Percentiles rank a stretch among this genome's conserved stretches.
Evolutionary conservation across 1,139 yeast genomes (phyloP).

Genomic region (Yamadazyma taylorii): DNA sequence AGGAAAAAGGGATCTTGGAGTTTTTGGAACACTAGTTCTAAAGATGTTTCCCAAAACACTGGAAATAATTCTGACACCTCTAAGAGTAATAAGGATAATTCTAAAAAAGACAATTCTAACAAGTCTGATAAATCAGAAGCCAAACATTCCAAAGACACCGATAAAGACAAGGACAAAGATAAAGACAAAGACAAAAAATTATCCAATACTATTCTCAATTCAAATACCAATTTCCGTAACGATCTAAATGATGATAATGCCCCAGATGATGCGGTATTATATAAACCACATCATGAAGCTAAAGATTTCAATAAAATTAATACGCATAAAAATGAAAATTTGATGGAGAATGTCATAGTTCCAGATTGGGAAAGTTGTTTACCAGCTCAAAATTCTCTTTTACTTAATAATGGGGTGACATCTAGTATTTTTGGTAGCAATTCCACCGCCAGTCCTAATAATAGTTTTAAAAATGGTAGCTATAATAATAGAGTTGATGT

Average conservation of each 20-base stretch:
- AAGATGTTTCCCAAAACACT: conserved; percentile 1
- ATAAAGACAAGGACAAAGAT: conserved; percentile 13
- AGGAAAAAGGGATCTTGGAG: conserved; percentile 27
- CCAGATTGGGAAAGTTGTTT: conserved; percentile 46
- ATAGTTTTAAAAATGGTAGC: conserved; percentile 4
- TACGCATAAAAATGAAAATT: conserved; percentile 47
- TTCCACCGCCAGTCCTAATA: conserved; percentile 27
- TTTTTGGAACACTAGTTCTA: conserved; percentile 29
- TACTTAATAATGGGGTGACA: conserved; percentile 27
- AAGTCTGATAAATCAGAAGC: conserved; percentile 9
- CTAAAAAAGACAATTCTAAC: conserved; percentile 9
- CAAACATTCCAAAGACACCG: too few relatives aligned
- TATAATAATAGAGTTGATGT: conserved; percentile 25
- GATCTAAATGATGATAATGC: conserved; percentile 24
- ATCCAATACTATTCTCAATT: conserved; percentile 36
- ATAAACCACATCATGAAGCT: conserved; percentile 46
- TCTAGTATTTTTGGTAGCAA: conserved; percentile 25
- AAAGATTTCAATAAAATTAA: conserved; percentile 44
- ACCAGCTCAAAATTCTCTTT: conserved; percentile 28
- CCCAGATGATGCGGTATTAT: conserved; percentile 46
- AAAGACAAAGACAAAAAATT: conserved; percentile 13
- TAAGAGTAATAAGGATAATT: conserved; percentile 8
- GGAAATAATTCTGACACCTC: conserved; percentile 3
- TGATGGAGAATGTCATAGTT: conserved; percentile 42
- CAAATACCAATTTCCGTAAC: conserved; percentile 30